Percentiles rank a stretch among this genome's conserved stretches.
Conservation (phyloP, 345 rosid species). For the Corchorus olitorius region DNA sequence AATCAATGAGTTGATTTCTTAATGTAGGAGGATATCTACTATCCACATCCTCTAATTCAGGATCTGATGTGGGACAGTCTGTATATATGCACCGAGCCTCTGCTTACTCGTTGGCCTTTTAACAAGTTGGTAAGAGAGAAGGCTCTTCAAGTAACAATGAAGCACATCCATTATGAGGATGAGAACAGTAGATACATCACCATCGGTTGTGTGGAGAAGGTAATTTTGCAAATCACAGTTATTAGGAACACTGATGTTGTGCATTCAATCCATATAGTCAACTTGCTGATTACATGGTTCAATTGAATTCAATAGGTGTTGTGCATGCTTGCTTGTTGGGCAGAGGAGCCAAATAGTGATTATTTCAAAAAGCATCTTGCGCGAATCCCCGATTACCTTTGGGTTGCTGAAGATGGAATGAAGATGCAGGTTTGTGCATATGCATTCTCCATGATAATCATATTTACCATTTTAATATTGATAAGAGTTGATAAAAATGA, state of each 20-base stretch:
- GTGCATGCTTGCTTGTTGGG: conserved; percentile 83
- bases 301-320: conserved; percentile 33
- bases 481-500: not conserved
- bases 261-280: not conserved
- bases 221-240: conserved; percentile 12
- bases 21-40: conserved; percentile 58
- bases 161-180: conserved; percentile 70
- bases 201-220: conserved; percentile 69
- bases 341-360: conserved; percentile 68
- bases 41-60: conserved; percentile 60
- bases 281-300: conserved; percentile 3
- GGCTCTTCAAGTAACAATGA: conserved; percentile 53
- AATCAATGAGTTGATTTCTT: not conserved
- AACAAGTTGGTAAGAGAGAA: conserved; percentile 50
- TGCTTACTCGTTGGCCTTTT: conserved; percentile 59
- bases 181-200: conserved; percentile 68
- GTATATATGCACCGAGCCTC: conserved; percentile 50
- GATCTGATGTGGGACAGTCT: conserved; percentile 62
- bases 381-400: conserved; percentile 72
- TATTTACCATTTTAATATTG: not conserved
- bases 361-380: conserved; percentile 78
- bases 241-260: not conserved
- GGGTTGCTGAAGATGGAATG: conserved; percentile 98
- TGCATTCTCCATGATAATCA: not conserved
- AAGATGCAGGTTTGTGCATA: conserved; percentile 67